phyloP scores from a whole-genome alignment of 306 rosid species.

The Castanea mollissima region DNA sequence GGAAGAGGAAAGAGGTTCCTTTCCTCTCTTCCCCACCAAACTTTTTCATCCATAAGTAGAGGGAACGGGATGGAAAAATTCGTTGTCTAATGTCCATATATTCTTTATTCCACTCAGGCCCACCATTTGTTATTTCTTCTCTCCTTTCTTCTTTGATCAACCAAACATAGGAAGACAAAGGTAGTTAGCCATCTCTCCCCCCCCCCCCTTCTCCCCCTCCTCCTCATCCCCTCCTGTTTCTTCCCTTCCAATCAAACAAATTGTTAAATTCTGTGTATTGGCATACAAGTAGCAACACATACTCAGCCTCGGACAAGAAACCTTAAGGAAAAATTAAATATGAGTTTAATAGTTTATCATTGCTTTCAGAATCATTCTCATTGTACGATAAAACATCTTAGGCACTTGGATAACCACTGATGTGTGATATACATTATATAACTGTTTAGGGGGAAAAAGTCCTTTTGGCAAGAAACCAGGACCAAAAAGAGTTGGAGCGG shows the following conservation, averaged over 20 bases:
- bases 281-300: not conserved
- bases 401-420: not conserved
- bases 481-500: not conserved
- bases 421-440: not conserved
- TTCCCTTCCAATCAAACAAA: not conserved
- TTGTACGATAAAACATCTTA: not conserved
- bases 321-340: not conserved
- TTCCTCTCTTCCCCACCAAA: not conserved
- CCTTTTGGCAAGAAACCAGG: not conserved
- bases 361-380: not conserved
- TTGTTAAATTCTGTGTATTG: not conserved
- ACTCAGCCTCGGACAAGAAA: not conserved
- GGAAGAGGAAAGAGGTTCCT: not conserved
- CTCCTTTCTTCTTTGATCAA: not conserved
- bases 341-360: not conserved
- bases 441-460: not conserved
- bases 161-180: not conserved
- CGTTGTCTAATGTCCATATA: not conserved
- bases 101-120: not conserved
- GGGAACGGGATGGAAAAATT: not conserved
- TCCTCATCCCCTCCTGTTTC: not conserved
- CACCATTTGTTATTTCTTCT: not conserved
- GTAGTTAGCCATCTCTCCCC: not conserved
- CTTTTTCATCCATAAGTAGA: not conserved
- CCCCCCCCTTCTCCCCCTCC: not conserved